Base-by-base conservation (phyloP, 2,329 filamentous ascomycete genomes). In the Aspergillus fischeri region DNA sequence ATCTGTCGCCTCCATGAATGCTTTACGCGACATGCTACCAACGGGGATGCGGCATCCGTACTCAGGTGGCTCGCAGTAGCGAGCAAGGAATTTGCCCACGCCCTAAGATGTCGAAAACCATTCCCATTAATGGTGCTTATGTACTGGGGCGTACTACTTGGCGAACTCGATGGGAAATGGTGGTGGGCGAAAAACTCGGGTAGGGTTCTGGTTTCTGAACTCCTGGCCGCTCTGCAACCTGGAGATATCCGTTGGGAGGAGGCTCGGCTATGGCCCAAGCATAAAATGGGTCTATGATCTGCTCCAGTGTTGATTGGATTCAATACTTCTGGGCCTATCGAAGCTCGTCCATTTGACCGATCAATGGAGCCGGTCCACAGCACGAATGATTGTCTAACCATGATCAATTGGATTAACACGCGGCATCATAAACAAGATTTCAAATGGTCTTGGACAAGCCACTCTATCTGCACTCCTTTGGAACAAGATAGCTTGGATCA, bases 111-210 rank as follows among this genome's bases (percentile, higher is more conserved):
- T 21, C 68, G 70, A 2, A 64, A 70, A 45, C 67, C 70, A 2
- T 56, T 73, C 25, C 62, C 72, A 1, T 54, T 75, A 9, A 52
- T 75, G 42, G 67, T 73, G 25, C 65, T 74, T 10, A 67, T 72
- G 66, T 67, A 75, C 49, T 75, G 72, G 72, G 72, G 69, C 1
- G 70, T 71, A 10, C 45, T 74, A 4, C 61, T 75, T 1, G 65
- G 66, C 6, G 61, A 70, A 45, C 60, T 74, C 24, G 65, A 74
- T 60, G 67, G 65, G 4, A 60, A 62, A 21, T 57, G 67, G 50
- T 74, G 72, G 72, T 74, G 72, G 72, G 70, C 71, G n/a, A 63
- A 63, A 21, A 65, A 67, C 9, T 72, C 72, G 4, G 72, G 70
- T 1, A 64, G 62, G 14, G 67, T 65, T 7, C 55, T 73, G 17